Conservation (phyloP, 139 green algal genomes). For the Tetradesmus lagerheimii region DNA sequence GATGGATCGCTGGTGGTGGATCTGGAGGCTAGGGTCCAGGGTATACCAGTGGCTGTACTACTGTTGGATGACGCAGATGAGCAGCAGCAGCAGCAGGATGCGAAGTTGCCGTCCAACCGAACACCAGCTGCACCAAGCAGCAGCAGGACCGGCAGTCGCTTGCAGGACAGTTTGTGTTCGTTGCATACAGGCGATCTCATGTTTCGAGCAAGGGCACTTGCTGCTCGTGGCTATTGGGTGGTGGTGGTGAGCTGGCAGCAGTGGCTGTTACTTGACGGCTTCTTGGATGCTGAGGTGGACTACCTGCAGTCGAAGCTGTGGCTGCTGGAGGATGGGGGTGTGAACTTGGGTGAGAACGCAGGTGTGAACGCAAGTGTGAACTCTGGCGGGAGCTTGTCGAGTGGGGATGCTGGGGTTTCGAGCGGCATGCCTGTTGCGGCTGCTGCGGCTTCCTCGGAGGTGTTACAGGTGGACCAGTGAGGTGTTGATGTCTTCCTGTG, state of each 20-base stretch:
- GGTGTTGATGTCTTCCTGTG: background rate
- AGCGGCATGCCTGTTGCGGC: conserved; percentile 1
- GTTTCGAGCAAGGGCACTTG: conserved; percentile 9
- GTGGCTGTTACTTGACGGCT: conserved; percentile 3
- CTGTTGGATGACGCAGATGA: conserved; percentile 27
- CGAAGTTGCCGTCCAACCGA: background rate
- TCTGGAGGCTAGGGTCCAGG: background rate
- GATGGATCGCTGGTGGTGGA: conserved; percentile 5
- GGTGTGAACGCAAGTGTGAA: background rate
- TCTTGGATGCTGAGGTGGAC: background rate
- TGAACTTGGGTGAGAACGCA: background rate
- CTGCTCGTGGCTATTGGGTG: conserved; percentile 4
- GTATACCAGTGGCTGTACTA: conserved; percentile 13
- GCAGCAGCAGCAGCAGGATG: background rate
- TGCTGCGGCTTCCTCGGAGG: background rate
- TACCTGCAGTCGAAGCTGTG: conserved; percentile 27
- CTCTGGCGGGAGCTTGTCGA: background rate
- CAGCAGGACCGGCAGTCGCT: background rate
- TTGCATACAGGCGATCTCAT: conserved; percentile 4
- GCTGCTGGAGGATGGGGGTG: conserved; percentile 9
- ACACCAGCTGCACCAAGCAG: background rate
- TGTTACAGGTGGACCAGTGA: background rate
- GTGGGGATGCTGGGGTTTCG: background rate
- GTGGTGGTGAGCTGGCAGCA: conserved; percentile 12
- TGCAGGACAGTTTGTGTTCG: background rate